Conservation (phyloP, 805 yeast genomes). For the Myxozyma udenii region DNA sequence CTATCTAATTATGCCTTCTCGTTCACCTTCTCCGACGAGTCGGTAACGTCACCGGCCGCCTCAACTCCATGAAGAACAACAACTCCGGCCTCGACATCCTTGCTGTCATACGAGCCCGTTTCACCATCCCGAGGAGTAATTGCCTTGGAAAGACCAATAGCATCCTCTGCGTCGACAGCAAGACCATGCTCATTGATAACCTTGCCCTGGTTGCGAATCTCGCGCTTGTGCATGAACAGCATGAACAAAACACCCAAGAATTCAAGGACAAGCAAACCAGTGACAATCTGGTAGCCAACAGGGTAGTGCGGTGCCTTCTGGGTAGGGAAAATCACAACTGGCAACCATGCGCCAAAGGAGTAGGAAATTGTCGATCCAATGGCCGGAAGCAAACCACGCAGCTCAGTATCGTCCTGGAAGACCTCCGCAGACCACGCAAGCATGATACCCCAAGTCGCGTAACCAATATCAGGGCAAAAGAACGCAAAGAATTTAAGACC, state of each 20-base stretch:
- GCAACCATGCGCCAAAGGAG: conserved; percentile 41
- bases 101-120: not conserved
- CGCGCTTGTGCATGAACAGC: conserved; percentile 19
- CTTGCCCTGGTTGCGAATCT: conserved; percentile 18
- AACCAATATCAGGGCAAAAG: conserved; percentile 27
- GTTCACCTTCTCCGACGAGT: no score
- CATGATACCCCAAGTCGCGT: conserved; percentile 30
- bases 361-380: conserved; percentile 38
- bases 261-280: conserved; percentile 30
- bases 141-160: conserved; percentile 3
- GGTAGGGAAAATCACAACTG: conserved; percentile 39
- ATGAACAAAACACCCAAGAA: conserved; percentile 18
- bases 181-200: conserved; percentile 21
- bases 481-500: conserved; percentile 37
- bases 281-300: conserved; percentile 38
- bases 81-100: not conserved
- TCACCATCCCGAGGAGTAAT: no score
- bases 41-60: not conserved
- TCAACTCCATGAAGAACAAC: not conserved
- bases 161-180: conserved; percentile 24
- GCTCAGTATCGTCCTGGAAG: conserved; percentile 36
- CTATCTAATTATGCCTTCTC: no score
- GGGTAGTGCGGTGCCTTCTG: conserved; percentile 40
- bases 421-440: conserved; percentile 35
- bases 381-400: conserved; percentile 35